Evolutionary conservation across 164 flowering plant genomes (phyloP).

Genomic region (Piper betle): DNA sequence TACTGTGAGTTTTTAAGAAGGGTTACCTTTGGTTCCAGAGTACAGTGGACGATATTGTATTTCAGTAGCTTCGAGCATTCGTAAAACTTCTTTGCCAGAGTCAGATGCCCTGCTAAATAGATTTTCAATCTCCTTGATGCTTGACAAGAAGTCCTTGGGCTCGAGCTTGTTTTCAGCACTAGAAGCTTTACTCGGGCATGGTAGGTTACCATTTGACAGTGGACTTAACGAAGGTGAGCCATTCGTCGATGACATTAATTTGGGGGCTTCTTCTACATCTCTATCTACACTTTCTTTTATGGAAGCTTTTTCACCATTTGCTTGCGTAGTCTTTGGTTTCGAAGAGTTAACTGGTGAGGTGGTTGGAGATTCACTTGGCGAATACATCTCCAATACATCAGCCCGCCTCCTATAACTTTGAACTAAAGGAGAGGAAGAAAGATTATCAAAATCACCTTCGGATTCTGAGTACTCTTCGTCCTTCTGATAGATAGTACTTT

Average conservation of each 20-base stretch:
- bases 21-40: slow-evolving; percentile 48
- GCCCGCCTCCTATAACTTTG: slow-evolving; percentile 55
- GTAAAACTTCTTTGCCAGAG: slow-evolving; percentile 80
- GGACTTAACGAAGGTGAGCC: slow-evolving; percentile 14
- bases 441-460: slow-evolving; percentile 82
- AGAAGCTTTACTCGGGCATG: slow-evolving; percentile 24
- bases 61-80: slow-evolving; percentile 96
- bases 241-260: slow-evolving; percentile 32
- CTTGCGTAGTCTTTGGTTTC: slow-evolving; percentile 25
- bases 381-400: slow-evolving; percentile 20
- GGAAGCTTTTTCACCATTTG: slow-evolving; percentile 5
- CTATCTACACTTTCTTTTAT: slow-evolving; percentile 3
- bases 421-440: slow-evolving; percentile 44
- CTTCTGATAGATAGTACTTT: slow-evolving; percentile 21
- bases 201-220: slow-evolving; percentile 19
- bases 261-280: slow-evolving; percentile 25
- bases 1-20: background rate
- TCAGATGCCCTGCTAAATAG: slow-evolving; percentile 82
- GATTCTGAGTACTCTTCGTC: slow-evolving; percentile 31
- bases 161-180: slow-evolving; percentile 27
- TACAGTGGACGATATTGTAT: slow-evolving; percentile 63
- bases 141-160: slow-evolving; percentile 59
- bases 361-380: slow-evolving; percentile 17
- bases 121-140: slow-evolving; percentile 74
- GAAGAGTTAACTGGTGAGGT: slow-evolving; percentile 19